Percentiles rank a stretch among this genome's conserved stretches.
Evolutionary conservation across 2,329 filamentous ascomycete species (phyloP).

Genomic region (Sclerotinia trifoliorum): DNA sequence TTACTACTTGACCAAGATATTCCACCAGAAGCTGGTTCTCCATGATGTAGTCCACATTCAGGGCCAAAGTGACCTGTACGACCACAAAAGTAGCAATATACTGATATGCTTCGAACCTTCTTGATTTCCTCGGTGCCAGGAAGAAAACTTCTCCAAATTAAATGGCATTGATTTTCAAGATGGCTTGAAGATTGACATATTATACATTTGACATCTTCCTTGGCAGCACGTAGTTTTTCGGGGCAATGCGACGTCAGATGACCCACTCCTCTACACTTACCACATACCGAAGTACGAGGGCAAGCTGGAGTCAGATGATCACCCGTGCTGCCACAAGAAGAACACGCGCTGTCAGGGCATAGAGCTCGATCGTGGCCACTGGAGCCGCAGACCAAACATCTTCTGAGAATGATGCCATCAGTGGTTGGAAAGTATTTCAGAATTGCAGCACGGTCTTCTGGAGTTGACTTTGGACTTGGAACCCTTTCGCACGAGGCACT

Average conservation of each 20-base stretch:
- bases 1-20: conserved; percentile 55
- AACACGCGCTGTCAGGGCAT: conserved; percentile 51
- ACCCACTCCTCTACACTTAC: conserved; percentile 62
- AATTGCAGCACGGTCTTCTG: conserved; percentile 11
- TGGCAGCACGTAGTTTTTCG: conserved; percentile 54
- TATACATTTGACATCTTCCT: conserved; percentile 58
- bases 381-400: conserved; percentile 53
- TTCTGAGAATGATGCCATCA: conserved; percentile 32
- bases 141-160: conserved; percentile 59
- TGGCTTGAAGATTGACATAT: conserved; percentile 58
- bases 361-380: conserved; percentile 46
- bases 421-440: conserved; percentile 49
- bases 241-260: conserved; percentile 53
- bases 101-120: conserved; percentile 51
- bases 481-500: neutral
- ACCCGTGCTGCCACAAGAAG: conserved; percentile 46
- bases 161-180: conserved; percentile 57
- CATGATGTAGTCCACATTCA: conserved; percentile 48
- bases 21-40: conserved; percentile 37
- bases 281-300: conserved; percentile 51
- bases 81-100: conserved; percentile 58
- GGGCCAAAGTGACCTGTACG: conserved; percentile 54
- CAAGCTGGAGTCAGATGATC: conserved; percentile 52
- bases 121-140: conserved; percentile 44
- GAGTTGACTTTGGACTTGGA: neutral